Base-by-base conservation (phyloP, 768 basidiomycete species). In the Pulveroboletus sp. region DNA sequence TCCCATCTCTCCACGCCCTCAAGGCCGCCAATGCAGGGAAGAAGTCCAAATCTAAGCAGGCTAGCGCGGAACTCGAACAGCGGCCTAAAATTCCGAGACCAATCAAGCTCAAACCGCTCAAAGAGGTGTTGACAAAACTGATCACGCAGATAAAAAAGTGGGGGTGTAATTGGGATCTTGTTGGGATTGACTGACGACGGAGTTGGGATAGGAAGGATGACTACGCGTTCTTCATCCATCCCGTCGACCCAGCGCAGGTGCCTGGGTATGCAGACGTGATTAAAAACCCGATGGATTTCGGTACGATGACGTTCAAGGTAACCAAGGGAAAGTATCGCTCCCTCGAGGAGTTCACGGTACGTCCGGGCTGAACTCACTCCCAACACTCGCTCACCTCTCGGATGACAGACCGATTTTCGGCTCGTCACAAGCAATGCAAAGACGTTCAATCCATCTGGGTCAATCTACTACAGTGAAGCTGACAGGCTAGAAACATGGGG, bases 231-330 rank as follows among this genome's bases (percentile, higher is more conserved):
- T 91, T 91, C 64, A 66, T 89, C 48, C 60, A 67, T 33, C 87
- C 87, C 2, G 89, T 91, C 6, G 76, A 89, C 63, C 64, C 68
- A 0, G 64, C 70, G 2, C 74, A 78, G 55, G 82, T 88, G 0
- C 76, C 82, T 10, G 81, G 81, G 1, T 86, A 86, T 56, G 49
- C 71, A 11, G 81, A 86, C 72, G 71, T 83, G 42, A 81, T 98
- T 44, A 84, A 86, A 58, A 74, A 76, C 17, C 93, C 94, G 7
- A 98, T 97, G 93, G 93, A 97, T 61, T 74, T 98, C 49, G 88
- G 89, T 0, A 93, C 93, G 0, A 87, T 98, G 73, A 70, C 83
- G 17, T 72, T 73, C 47, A 95, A 93, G 68, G 86, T 93, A 39
- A 76, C 76, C 50, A 79, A 71, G 60, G 86, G 87, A 6, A 81